These are phyloP conservation scores for Capillidium heterosporum DNA, from an alignment of 371 early-diverging fungal species.

Conservation along the genomic window DNA sequence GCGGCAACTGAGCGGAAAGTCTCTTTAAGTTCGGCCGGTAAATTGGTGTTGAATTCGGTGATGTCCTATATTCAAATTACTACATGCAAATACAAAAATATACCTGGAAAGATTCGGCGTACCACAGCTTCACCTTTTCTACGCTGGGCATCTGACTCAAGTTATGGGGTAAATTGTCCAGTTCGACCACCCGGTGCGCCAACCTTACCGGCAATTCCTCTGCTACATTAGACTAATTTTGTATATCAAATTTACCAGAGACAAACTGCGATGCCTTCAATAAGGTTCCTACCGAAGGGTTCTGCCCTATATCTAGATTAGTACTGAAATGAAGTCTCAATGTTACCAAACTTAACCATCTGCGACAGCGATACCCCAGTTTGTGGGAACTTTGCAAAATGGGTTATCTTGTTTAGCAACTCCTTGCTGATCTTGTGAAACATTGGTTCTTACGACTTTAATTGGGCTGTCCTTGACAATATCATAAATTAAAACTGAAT, in stretches of 20 bases:
- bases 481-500: too few species aligned
- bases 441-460: background rate
- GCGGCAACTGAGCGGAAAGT: background rate
- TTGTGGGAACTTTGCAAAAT: constrained; percentile 65
- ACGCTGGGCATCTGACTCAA: constrained; percentile 84
- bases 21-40: background rate
- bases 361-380: constrained; percentile 80
- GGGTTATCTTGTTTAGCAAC: constrained; percentile 45
- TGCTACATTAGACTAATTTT: constrained; percentile 3
- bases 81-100: background rate
- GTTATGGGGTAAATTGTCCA: constrained; percentile 73
- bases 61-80: constrained; percentile 25
- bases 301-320: constrained; percentile 35
- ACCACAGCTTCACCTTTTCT: constrained; percentile 82
- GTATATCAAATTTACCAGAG: constrained; percentile 25
- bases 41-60: constrained; percentile 23
- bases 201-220: constrained; percentile 90
- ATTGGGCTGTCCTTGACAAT: too few species aligned
- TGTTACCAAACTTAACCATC: constrained; percentile 81
- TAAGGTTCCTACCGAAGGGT: constrained; percentile 62
- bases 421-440: constrained; percentile 24
- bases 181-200: constrained; percentile 90
- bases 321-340: background rate
- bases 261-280: constrained; percentile 81
- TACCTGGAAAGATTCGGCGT: constrained; percentile 80